phyloP scores from a whole-genome alignment of 1,284 basidiomycete species.

The Apiotrichum laibachii region DNA sequence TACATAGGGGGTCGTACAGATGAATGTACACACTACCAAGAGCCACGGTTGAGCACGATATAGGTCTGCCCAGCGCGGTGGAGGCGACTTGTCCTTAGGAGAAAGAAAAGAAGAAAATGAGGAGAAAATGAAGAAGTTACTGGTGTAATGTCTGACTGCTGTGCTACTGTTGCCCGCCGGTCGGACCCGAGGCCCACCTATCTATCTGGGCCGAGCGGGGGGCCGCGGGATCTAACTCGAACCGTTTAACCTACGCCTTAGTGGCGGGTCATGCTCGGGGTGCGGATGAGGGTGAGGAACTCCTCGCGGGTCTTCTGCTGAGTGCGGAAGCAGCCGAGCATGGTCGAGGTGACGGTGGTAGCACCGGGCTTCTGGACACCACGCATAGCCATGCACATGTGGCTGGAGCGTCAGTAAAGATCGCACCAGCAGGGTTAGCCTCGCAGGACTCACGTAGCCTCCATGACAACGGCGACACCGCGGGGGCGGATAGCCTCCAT shows the following conservation, averaged over 20 bases:
- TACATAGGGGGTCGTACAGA: slow-evolving; percentile 24
- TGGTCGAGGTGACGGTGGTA: slow-evolving; percentile 94
- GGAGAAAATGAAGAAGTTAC: not conserved
- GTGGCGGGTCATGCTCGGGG: slow-evolving; percentile 38
- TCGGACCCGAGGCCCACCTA: too few relatives aligned
- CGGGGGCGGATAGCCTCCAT: slow-evolving; percentile 96
- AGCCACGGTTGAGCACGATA: not conserved
- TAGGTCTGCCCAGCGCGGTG: not conserved
- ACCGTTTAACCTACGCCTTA: slow-evolving; percentile 11
- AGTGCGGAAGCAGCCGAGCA: slow-evolving; percentile 96
- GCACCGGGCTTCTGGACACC: slow-evolving; percentile 98
- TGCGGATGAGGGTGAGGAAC: slow-evolving; percentile 44
- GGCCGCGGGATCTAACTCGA: too few relatives aligned
- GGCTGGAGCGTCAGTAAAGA: slow-evolving; percentile 56
- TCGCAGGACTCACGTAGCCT: slow-evolving; percentile 87
- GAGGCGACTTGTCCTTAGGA: not conserved
- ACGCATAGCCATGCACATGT: slow-evolving; percentile 99
- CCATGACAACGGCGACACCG: slow-evolving; percentile 99
- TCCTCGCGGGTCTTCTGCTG: slow-evolving; percentile 98
- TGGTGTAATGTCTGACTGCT: too few relatives aligned
- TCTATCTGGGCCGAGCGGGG: too few relatives aligned
- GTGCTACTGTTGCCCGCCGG: too few relatives aligned
- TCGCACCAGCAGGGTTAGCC: not conserved
- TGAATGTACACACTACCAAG: slow-evolving; percentile 24
- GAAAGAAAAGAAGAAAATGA: not conserved